Evolutionary conservation across 805 yeast genomes (phyloP).

Genomic region (Suhomyces kilbournensis): DNA sequence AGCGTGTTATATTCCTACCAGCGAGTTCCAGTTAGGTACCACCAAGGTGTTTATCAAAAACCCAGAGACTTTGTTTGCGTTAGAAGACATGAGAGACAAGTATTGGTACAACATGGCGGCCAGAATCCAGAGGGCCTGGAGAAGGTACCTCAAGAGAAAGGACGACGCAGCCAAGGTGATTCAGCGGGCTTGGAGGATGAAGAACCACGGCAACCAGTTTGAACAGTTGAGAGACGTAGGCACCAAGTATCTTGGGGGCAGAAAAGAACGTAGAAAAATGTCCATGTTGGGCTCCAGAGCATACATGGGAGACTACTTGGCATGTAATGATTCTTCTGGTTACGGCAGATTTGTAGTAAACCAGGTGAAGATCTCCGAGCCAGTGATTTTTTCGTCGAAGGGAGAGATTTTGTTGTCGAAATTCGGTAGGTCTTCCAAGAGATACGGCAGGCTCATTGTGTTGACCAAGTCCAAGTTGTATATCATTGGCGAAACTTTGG

Average conservation of each 20-base stretch:
- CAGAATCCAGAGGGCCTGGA: constrained; percentile 94
- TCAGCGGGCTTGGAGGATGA: constrained; percentile 80
- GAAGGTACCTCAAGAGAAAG: constrained; percentile 75
- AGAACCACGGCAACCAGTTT: constrained; percentile 75
- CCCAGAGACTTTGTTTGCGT: constrained; percentile 92
- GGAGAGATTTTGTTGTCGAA: constrained; percentile 83
- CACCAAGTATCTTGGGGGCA: constrained; percentile 59
- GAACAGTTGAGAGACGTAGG: constrained; percentile 87
- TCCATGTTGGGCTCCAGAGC: constrained; percentile 85
- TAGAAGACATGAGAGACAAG: constrained; percentile 94
- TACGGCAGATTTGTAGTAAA: constrained; percentile 71
- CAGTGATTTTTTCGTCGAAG: constrained; percentile 70
- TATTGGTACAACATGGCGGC: constrained; percentile 99
- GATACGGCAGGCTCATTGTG: constrained; percentile 70
- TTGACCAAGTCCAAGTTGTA: constrained; percentile 62
- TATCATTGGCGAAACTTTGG: constrained; percentile 69
- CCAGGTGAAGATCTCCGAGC: constrained; percentile 66
- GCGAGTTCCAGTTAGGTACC: constrained; percentile 89
- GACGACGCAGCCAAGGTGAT: constrained; percentile 81
- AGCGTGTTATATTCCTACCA: constrained; percentile 62
- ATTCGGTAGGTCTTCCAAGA: constrained; percentile 86
- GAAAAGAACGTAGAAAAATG: constrained; percentile 87
- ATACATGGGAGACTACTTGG: constrained; percentile 91
- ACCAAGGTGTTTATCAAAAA: constrained; percentile 92
- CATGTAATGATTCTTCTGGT: constrained; percentile 69